These are phyloP conservation scores for Cladosporium velox DNA, from an alignment of 2,329 filamentous ascomycete genomes.

Conservation along the genomic window DNA sequence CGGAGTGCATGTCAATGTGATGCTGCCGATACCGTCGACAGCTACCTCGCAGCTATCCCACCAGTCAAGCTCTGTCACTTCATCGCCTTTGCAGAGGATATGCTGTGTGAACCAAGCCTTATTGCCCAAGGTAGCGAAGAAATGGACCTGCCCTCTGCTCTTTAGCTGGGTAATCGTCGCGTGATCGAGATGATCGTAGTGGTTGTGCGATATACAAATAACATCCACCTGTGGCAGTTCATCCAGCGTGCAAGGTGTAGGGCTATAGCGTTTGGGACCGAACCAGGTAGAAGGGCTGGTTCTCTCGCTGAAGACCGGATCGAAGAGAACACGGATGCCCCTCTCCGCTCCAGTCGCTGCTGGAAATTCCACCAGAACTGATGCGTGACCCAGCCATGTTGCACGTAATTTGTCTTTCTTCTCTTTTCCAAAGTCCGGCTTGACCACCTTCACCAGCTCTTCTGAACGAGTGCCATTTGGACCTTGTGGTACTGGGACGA, in stretches of 20 bases:
- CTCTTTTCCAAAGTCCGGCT: conserved; percentile 43
- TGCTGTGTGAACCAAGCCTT: conserved; percentile 42
- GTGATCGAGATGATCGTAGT: conserved; percentile 58
- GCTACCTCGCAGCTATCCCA: conserved; percentile 47
- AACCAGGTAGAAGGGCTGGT: conserved; percentile 50
- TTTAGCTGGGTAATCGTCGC: conserved; percentile 46
- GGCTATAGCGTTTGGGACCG: conserved; percentile 56
- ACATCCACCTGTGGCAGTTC: conserved; percentile 56
- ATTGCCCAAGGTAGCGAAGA: conserved; percentile 47
- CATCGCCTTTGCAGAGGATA: conserved; percentile 41
- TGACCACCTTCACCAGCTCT: conserved; percentile 46
- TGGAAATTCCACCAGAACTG: conserved; percentile 50
- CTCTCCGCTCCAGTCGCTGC: conserved; percentile 35
- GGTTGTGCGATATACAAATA: conserved; percentile 57
- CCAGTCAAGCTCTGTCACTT: conserved; percentile 54
- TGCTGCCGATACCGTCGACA: conserved; percentile 39
- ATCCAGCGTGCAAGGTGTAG: conserved; percentile 51
- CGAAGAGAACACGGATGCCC: conserved; percentile 52
- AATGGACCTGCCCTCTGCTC: conserved; percentile 42
- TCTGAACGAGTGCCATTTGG: conserved; percentile 34
- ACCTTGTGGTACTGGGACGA: conserved; percentile 48
- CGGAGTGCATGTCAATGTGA: conserved; percentile 49
- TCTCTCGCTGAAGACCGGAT: conserved; percentile 56
- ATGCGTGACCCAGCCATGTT: conserved; percentile 56
- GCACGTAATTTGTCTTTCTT: conserved; percentile 42